phyloP scores from a whole-genome alignment of 768 basidiomycete genomes.

The Saitozyma sp. region DNA sequence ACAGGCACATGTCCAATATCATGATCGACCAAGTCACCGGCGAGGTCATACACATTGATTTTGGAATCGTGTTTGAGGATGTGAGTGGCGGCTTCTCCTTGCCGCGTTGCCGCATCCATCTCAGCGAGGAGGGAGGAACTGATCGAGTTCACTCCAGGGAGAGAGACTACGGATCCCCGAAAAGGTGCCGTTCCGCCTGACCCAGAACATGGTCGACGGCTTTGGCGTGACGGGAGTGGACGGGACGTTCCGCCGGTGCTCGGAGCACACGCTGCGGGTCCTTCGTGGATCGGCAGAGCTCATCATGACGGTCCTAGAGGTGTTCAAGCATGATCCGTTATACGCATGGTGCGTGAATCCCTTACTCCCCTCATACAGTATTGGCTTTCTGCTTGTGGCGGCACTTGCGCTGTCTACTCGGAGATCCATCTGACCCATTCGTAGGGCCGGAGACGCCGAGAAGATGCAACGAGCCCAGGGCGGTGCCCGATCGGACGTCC shows the following conservation, averaged over 20 bases:
- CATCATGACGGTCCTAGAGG: conserved; percentile 91
- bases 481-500: conserved; percentile 41
- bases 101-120: neutral
- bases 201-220: conserved; percentile 89
- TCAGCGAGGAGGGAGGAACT: neutral
- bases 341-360: conserved; percentile 69
- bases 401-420: too few species aligned
- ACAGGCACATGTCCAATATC: conserved; percentile 90
- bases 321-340: conserved; percentile 94
- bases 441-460: conserved; percentile 56
- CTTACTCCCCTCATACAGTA: too few species aligned
- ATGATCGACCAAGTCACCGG: conserved; percentile 78
- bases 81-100: conserved; percentile 54
- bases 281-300: conserved; percentile 79
- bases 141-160: conserved; percentile 61
- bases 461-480: conserved; percentile 44
- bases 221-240: conserved; percentile 85
- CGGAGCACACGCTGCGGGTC: conserved; percentile 91
- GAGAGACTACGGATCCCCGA: conserved; percentile 77
- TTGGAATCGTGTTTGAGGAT: conserved; percentile 95
- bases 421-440: too few species aligned
- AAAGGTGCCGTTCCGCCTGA: conserved; percentile 90
- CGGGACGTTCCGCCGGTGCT: conserved; percentile 91
- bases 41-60: conserved; percentile 91
- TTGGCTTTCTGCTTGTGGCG: too few species aligned